Conservation (phyloP, 2,329 filamentous ascomycete species). For the Teratosphaeria nubilosa region DNA sequence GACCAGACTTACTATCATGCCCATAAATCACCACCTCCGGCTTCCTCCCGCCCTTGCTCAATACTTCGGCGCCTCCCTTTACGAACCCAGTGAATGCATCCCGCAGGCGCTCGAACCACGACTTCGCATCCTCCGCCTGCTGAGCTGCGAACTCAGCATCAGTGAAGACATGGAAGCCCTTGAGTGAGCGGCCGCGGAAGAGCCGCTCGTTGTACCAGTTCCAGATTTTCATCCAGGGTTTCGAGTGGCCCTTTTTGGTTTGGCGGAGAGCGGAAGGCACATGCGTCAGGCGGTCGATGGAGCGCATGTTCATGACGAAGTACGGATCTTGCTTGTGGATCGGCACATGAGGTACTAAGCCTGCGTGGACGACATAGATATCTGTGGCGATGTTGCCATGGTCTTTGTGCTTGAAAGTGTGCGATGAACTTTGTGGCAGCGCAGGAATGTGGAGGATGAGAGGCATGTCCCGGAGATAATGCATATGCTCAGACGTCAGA, state of each 20-base stretch:
- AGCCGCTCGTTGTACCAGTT: slow-evolving; percentile 25
- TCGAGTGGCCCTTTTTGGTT: slow-evolving; percentile 13
- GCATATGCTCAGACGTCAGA: slow-evolving; percentile 21
- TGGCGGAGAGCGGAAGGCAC: slow-evolving; percentile 39
- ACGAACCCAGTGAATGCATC: slow-evolving; percentile 6
- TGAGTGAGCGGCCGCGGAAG: slow-evolving; percentile 12
- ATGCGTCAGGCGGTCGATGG: slow-evolving; percentile 54
- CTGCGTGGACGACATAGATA: slow-evolving; percentile 73
- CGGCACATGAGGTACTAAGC: slow-evolving; percentile 65
- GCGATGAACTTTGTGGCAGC: slow-evolving; percentile 15
- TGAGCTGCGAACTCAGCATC: slow-evolving; percentile 5
- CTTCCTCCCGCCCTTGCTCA: slow-evolving; percentile 24
- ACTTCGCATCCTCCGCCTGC: neutral
- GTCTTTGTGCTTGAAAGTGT: slow-evolving; percentile 30
- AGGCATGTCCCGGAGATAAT: slow-evolving; percentile 25
- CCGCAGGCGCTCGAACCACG: neutral
- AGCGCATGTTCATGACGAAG: slow-evolving; percentile 88
- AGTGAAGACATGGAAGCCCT: slow-evolving; percentile 6
- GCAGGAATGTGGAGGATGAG: slow-evolving; percentile 27
- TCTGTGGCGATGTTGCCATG: slow-evolving; percentile 44
- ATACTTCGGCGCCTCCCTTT: slow-evolving; percentile 3
- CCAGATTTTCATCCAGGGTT: slow-evolving; percentile 24
- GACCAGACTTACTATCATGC: slow-evolving; percentile 67
- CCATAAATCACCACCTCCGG: slow-evolving; percentile 67
- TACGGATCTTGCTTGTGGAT: slow-evolving; percentile 64